A percentile compares a stretch with the other conserved stretches of the same genome.
phyloP scores from a whole-genome alignment of 306 rosid species.

The Cucurbita maxima region DNA sequence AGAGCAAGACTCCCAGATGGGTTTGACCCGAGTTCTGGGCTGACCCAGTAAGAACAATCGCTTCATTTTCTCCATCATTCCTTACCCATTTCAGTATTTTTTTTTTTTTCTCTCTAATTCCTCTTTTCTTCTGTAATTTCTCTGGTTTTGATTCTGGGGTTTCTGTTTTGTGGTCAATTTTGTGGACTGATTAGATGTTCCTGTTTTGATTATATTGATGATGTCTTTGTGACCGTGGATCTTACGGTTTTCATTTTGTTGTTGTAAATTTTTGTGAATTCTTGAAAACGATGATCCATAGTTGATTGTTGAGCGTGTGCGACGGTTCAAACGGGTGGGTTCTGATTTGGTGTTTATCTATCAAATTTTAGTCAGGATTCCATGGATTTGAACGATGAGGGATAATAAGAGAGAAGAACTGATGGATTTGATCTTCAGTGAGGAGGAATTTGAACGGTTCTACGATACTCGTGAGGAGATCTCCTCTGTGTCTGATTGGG shows the following conservation, averaged over 20 bases:
- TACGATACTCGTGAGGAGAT: slow-evolving; percentile 63
- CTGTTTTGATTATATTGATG: not conserved
- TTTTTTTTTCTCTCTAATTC: not conserved
- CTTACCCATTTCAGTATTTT: not conserved
- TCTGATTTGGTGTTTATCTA: not conserved
- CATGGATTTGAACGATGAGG: slow-evolving; percentile 16
- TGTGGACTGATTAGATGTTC: not conserved
- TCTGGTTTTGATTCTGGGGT: not conserved
- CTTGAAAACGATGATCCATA: not conserved
- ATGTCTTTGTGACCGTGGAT: slow-evolving; percentile 3
- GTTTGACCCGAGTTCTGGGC: slow-evolving; percentile 14
- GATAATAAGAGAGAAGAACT: not conserved
- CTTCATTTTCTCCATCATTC: not conserved
- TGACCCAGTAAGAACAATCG: slow-evolving; percentile 15
- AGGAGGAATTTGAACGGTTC: slow-evolving; percentile 37
- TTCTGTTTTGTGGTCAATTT: not conserved
- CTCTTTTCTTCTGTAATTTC: not conserved
- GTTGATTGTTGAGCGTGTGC: not conserved
- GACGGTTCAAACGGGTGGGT: not conserved
- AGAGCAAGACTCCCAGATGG: slow-evolving; percentile 20
- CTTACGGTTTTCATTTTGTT: not conserved
- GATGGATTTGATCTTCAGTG: slow-evolving; percentile 18
- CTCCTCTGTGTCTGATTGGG: slow-evolving; percentile 48
- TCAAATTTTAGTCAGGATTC: slow-evolving; percentile 11
- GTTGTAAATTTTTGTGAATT: not conserved